Conservation (phyloP, 164 flowering plant species). For the Vitis cinerea region DNA sequence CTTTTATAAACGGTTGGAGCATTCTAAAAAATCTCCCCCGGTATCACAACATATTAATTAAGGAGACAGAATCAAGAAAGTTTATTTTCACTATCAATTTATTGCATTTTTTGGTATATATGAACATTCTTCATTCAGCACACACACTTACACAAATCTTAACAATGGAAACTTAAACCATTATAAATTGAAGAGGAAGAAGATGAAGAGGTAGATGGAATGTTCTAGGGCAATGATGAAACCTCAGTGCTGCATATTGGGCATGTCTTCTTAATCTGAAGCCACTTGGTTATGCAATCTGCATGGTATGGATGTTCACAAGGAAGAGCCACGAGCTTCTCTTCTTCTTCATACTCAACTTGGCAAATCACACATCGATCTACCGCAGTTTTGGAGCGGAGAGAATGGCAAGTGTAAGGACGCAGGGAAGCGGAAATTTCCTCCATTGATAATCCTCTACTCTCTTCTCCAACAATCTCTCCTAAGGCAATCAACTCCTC, state of each 20-base stretch:
- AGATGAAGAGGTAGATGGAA: neutral
- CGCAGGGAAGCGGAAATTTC: constrained; percentile 21
- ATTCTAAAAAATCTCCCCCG: too few species aligned
- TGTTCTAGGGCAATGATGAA: constrained; percentile 14
- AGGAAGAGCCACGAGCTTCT: constrained; percentile 28
- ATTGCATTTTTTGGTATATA: too few species aligned
- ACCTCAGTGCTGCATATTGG: constrained; percentile 40
- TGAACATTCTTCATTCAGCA: too few species aligned
- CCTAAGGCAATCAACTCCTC: constrained; percentile 37
- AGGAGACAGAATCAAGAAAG: too few species aligned
- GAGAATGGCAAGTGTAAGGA: neutral
- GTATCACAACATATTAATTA: too few species aligned
- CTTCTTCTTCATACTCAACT: constrained; percentile 46
- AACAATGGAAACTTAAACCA: too few species aligned
- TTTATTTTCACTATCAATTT: too few species aligned
- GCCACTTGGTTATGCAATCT: constrained; percentile 49
- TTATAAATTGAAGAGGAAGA: too few species aligned
- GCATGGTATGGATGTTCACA: constrained; percentile 49
- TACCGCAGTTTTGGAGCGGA: constrained; percentile 5
- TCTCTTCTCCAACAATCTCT: constrained; percentile 29
- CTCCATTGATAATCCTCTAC: constrained; percentile 21
- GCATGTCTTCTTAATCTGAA: constrained; percentile 45
- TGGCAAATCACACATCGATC: constrained; percentile 53
- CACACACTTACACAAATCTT: too few species aligned
- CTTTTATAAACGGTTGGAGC: too few species aligned